Conservation (phyloP, 352 stramenopile genomes). For the Globisporangium lucens region DNA sequence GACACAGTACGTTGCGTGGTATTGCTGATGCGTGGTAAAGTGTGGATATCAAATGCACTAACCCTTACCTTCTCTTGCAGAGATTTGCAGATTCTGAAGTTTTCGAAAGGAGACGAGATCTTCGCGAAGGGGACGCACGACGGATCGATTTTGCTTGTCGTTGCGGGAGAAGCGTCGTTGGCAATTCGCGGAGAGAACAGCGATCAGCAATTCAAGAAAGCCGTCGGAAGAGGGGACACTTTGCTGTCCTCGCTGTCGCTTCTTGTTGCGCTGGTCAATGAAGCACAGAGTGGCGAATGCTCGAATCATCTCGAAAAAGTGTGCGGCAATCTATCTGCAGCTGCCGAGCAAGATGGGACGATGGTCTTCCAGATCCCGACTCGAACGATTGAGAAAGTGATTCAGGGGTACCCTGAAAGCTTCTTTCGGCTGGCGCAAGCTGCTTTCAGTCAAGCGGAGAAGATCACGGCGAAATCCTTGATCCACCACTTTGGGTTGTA, state of each 20-base stretch:
- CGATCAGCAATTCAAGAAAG: constrained; percentile 45
- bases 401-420: constrained; percentile 60
- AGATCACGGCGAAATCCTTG: constrained; percentile 74
- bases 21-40: not conserved
- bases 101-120: constrained; percentile 49
- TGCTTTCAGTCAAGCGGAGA: constrained; percentile 76
- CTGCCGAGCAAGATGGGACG: constrained; percentile 42
- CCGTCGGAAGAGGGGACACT: constrained; percentile 56
- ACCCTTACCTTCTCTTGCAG: constrained; percentile 19
- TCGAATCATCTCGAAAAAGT: constrained; percentile 37
- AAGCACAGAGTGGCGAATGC: constrained; percentile 29
- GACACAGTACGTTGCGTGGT: constrained; percentile 26
- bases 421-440: constrained; percentile 75
- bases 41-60: not conserved
- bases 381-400: constrained; percentile 41
- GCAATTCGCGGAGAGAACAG: constrained; percentile 48
- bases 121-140: constrained; percentile 58
- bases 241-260: constrained; percentile 69
- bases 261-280: constrained; percentile 51
- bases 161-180: constrained; percentile 50
- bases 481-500: constrained; percentile 80
- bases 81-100: constrained; percentile 55
- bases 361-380: constrained; percentile 64
- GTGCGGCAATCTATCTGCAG: constrained; percentile 52
- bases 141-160: constrained; percentile 75